Evolutionary conservation across 2,329 filamentous ascomycete genomes (phyloP).

Genomic region (Penicillium olsonii): DNA sequence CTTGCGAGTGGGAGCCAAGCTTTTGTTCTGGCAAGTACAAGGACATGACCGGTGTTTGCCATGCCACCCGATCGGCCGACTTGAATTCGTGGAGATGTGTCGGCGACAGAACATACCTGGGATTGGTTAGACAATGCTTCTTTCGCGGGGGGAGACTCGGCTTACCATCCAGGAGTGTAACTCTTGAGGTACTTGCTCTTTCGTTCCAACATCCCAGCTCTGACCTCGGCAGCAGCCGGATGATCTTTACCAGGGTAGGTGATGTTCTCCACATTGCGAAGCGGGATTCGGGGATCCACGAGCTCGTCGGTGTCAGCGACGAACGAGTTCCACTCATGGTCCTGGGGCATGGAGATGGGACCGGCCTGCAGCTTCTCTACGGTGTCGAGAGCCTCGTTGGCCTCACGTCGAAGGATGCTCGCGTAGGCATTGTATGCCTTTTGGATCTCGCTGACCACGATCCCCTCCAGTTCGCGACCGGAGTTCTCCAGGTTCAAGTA

Average conservation of each 20-base stretch:
- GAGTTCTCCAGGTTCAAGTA: constrained; percentile 94
- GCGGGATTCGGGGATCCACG: constrained; percentile 77
- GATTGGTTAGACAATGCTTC: constrained; percentile 10
- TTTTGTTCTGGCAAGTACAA: constrained; percentile 94
- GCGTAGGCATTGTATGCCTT: constrained; percentile 96
- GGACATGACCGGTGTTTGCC: constrained; percentile 91
- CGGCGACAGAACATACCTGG: constrained; percentile 89
- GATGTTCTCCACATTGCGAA: constrained; percentile 78
- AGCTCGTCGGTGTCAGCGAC: constrained; percentile 80
- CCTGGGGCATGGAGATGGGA: constrained; percentile 89
- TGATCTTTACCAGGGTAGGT: constrained; percentile 90
- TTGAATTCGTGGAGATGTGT: constrained; percentile 99
- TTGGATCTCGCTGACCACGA: constrained; percentile 95
- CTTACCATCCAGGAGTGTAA: constrained; percentile 91
- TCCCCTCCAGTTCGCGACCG: constrained; percentile 90
- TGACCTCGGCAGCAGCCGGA: constrained; percentile 77
- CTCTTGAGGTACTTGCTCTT: constrained; percentile 99
- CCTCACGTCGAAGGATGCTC: constrained; percentile 86
- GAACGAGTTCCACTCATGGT: constrained; percentile 86
- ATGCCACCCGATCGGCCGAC: constrained; percentile 82
- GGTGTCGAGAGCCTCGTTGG: constrained; percentile 74
- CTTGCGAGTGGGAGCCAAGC: constrained; percentile 83
- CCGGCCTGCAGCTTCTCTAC: constrained; percentile 81
- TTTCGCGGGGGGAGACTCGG: constrained; percentile 13
- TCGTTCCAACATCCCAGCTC: constrained; percentile 87